Conservation (phyloP, 305 asterid species). For the Fraxinus xanthoxyloides region DNA sequence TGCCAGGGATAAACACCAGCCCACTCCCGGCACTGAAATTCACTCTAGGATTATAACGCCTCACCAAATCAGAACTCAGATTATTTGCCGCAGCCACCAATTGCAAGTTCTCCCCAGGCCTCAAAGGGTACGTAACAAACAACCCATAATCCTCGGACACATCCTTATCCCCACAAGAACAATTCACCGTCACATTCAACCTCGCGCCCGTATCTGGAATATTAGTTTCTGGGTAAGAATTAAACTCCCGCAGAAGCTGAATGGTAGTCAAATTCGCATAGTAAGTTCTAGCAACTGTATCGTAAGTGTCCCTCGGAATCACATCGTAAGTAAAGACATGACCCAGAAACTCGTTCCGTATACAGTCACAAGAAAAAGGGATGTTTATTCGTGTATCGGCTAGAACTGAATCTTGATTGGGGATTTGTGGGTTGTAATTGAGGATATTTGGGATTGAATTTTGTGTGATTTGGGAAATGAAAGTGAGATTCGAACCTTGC, state of each 20-base stretch:
- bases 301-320: slow-evolving; percentile 38
- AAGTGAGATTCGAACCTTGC: slow-evolving; percentile 29
- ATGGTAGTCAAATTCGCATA: slow-evolving; percentile 63
- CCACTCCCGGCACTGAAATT: slow-evolving; percentile 48
- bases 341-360: slow-evolving; percentile 44
- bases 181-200: slow-evolving; percentile 69
- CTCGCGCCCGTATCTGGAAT: slow-evolving; percentile 50
- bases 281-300: slow-evolving; percentile 20
- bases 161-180: slow-evolving; percentile 70
- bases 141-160: slow-evolving; percentile 61
- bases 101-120: slow-evolving; percentile 48
- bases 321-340: slow-evolving; percentile 45
- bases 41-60: slow-evolving; percentile 58
- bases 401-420: slow-evolving; percentile 43
- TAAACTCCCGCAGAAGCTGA: slow-evolving; percentile 37
- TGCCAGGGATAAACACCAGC: slow-evolving; percentile 67
- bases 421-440: slow-evolving; percentile 43
- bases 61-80: slow-evolving; percentile 47
- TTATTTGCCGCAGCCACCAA: slow-evolving; percentile 46
- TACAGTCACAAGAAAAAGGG: slow-evolving; percentile 73
- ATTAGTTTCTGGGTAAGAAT: slow-evolving; percentile 41
- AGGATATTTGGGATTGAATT: slow-evolving; percentile 22
- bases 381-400: slow-evolving; percentile 46
- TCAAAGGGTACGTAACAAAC: slow-evolving; percentile 76
- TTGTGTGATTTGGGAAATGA: slow-evolving; percentile 29